Base-by-base conservation (phyloP, 106 monocot genomes). In the Cymbidium sinense region DNA sequence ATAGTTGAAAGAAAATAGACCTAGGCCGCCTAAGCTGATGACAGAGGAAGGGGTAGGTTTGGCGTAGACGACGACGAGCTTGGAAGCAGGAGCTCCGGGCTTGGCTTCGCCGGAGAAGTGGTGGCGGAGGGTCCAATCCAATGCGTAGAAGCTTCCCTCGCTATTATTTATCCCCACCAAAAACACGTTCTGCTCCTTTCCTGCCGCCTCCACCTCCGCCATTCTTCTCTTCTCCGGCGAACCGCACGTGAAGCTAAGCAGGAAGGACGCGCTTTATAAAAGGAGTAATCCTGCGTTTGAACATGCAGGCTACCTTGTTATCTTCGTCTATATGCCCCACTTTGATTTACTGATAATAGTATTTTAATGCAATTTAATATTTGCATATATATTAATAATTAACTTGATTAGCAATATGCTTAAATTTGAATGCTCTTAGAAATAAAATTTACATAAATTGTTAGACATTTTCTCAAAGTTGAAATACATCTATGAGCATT, bases 101-200 rank as follows among this genome's bases (percentile, higher is more conserved):
- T 71, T 25, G 52, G 41, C 43, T 77, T 64, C 74, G 64, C 55
- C 73, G 73, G 79, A 51, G 81, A 86, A 84, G 78, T 88, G 78
- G 65, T 78, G 86, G 65, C 64, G 51, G 23, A 88, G 80, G 50
- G 82, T 79, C 91, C 91, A 91, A 73, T 86, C 36, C 20, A 91
- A 80, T 2, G 91, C 91, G 84, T 91, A 79, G 82, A 47, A 75
- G 82, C 88, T 88, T 73, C 82, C 86, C 74, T 91, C 84, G 70
- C 88, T 86, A 73, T 88, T 82, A 43, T 88, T 88, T 34, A 88
- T 39, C 21, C 82, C 91, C 41, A 91, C 84, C 82, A 88, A 82
- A 86, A 91, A 70, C 78, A 74, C 74, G 65, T 43, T 80, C 61
- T 58, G 51, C 47, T 36, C 69, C 33, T 34, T 77, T 41, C 18